Evolutionary conservation across 2,329 filamentous ascomycete genomes (phyloP).

Genomic region (Grosmannia clavigera): DNA sequence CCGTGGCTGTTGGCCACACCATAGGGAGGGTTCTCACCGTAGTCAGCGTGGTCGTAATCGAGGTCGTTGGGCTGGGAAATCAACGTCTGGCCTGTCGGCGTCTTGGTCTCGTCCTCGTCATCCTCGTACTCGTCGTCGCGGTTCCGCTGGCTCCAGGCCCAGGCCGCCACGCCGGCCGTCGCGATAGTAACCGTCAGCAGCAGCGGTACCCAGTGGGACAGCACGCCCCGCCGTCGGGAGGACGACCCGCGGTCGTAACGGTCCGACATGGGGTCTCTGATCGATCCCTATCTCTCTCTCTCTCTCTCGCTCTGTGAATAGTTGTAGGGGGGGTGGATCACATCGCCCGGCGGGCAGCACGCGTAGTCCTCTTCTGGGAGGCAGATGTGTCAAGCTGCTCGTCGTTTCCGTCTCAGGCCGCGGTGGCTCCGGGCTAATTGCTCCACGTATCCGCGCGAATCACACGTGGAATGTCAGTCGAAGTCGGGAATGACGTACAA

Average conservation of each 20-base stretch:
- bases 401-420: neutral
- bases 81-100: slow-evolving; percentile 5
- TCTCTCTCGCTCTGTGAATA: too few relatives aligned
- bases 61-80: slow-evolving; percentile 12
- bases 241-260: slow-evolving; percentile 42
- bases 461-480: neutral
- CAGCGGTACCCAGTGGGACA: slow-evolving; percentile 83
- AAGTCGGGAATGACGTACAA: neutral
- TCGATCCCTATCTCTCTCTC: neutral
- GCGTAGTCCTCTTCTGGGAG: neutral
- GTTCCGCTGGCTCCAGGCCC: slow-evolving; percentile 84
- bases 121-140: slow-evolving; percentile 56
- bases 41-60: slow-evolving; percentile 35
- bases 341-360: neutral
- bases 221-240: slow-evolving; percentile 48
- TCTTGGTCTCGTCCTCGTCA: slow-evolving; percentile 26
- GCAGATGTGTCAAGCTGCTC: neutral
- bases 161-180: slow-evolving; percentile 73
- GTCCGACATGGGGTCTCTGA: slow-evolving; percentile 39
- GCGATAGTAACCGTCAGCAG: slow-evolving; percentile 78
- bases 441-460: too few relatives aligned
- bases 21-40: slow-evolving; percentile 38
- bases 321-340: neutral
- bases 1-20: slow-evolving; percentile 24
- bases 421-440: too few relatives aligned